These are phyloP conservation scores for Jackrogersella multiformis DNA, from an alignment of 495 filamentous ascomycete species.

Conservation along the genomic window DNA sequence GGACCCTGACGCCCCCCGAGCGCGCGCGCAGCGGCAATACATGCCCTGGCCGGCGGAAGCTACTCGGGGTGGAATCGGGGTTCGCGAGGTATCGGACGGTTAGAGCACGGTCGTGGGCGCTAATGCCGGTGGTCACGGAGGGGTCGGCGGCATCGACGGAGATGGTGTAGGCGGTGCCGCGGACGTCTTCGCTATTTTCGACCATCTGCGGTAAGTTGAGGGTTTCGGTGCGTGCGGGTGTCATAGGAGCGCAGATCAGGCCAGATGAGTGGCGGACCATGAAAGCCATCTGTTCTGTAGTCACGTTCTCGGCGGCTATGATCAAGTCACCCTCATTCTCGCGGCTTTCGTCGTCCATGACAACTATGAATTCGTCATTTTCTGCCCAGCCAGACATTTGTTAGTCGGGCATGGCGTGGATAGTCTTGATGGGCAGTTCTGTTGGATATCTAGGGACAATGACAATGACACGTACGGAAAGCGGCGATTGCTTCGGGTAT, in stretches of 20 bases:
- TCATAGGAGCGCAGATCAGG: constrained; percentile 86
- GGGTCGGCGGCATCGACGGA: constrained; percentile 79
- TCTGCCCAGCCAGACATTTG: constrained; percentile 54
- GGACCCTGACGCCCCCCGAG: constrained; percentile 79
- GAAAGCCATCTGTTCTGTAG: constrained; percentile 91
- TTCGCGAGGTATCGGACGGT: constrained; percentile 84
- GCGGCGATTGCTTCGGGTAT: constrained; percentile 86
- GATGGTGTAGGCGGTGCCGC: constrained; percentile 91
- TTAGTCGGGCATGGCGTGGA: constrained; percentile 16
- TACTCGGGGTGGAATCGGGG: constrained; percentile 60
- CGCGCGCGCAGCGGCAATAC: constrained; percentile 85
- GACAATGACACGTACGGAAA: constrained; percentile 77
- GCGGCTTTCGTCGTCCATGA: constrained; percentile 87
- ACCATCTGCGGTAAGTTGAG: constrained; percentile 94
- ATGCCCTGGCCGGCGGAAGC: constrained; percentile 88
- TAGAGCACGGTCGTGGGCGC: constrained; percentile 83
- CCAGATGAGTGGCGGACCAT: constrained; percentile 91
- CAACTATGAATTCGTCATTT: constrained; percentile 92
- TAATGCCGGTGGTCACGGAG: constrained; percentile 87
- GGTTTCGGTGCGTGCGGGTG: constrained; percentile 67
- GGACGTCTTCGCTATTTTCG: constrained; percentile 78
- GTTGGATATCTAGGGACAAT: constrained; percentile 15
- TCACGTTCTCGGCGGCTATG: constrained; percentile 87
- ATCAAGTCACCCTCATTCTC: constrained; percentile 99
- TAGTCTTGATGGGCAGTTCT: neutral